Evolutionary conservation across 1,284 basidiomycete species (phyloP).

Genomic region (Ustilago vetiveriae): DNA sequence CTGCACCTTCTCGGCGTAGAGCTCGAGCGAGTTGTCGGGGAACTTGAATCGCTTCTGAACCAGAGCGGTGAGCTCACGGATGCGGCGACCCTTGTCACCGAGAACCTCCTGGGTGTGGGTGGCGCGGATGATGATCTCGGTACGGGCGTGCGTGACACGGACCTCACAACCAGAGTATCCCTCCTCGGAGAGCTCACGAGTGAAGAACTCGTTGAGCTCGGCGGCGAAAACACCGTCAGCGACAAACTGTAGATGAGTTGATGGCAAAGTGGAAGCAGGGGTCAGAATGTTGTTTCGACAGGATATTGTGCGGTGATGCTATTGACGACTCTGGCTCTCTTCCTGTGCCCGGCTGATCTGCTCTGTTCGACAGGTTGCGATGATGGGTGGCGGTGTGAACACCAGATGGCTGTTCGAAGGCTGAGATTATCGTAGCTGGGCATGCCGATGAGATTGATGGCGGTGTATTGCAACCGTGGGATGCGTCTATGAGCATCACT

Average conservation of each 20-base stretch:
- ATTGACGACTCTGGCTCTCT: neutral
- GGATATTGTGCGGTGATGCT: too few relatives aligned
- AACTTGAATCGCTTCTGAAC: constrained; percentile 99
- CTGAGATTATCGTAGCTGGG: too few relatives aligned
- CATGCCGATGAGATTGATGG: neutral
- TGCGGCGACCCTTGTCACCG: constrained; percentile 99
- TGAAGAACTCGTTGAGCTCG: constrained; percentile 97
- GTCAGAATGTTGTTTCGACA: constrained; percentile 23
- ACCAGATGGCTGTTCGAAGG: too few relatives aligned
- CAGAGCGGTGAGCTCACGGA: constrained; percentile 96
- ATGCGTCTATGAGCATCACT: too few relatives aligned
- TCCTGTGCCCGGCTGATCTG: too few relatives aligned
- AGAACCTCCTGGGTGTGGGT: constrained; percentile 99
- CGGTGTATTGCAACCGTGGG: neutral
- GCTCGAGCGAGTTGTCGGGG: constrained; percentile 95
- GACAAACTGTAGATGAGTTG: constrained; percentile 75
- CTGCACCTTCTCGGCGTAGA: constrained; percentile 99
- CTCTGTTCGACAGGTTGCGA: constrained; percentile 5
- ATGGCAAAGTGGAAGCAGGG: neutral
- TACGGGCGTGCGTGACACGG: constrained; percentile 98
- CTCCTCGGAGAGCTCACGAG: constrained; percentile 97
- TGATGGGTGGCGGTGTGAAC: too few relatives aligned
- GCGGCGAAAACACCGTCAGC: constrained; percentile 98
- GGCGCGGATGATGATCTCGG: constrained; percentile 99
- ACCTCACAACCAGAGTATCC: constrained; percentile 99